Base-by-base conservation (phyloP, 2,329 filamentous ascomycete genomes). In the Rhexocercosporidium sp. region DNA sequence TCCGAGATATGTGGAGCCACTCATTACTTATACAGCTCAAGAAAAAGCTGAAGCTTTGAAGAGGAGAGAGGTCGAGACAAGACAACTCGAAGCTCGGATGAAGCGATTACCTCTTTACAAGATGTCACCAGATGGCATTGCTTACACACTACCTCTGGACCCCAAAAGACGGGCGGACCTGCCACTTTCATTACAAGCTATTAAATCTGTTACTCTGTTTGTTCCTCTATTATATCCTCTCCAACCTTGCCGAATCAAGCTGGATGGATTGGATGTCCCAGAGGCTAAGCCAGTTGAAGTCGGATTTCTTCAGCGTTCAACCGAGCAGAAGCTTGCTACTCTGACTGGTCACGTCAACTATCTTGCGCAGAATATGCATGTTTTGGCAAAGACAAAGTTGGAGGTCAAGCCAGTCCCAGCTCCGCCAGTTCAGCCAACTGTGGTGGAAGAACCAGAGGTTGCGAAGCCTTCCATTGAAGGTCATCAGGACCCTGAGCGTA, bases 291-390 rank as follows among this genome's bases (percentile, higher is more conserved):
- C 82, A 1, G 82, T 92, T 1, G 90, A 94, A 77, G 82, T 85
- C 61, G 82, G 89, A 0, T 96, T 95, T 72, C 81, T 84, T 7
- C 78, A 85, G 66, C 88, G 85, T 77, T 84, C 86, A 18, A 79
- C 78, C 29, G 82, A 87, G 62, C 85, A 88, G 72, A 82, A 81
- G 46, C 83, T 88, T 49, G 39, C 90, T 80, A 89, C 85, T 11
- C 78, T 96, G 64, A 91, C 91, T 80, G 90, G 87, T 66, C 90
- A 92, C 72, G 78, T 95, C 72, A 95, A 95, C 75, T 92, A 90
- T 74, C 80, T 95, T 8, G 84, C 88, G 1, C 88, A 91, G 76
- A 92, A 92, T 72, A 84, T 94, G 69, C 88, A 92, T 73, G 78
- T 81, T 2, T 81, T 95, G 74, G 89, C 88, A 16, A 90, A 86